Conservation (phyloP, 768 basidiomycete genomes). For the Leccinum pellstonianum region DNA sequence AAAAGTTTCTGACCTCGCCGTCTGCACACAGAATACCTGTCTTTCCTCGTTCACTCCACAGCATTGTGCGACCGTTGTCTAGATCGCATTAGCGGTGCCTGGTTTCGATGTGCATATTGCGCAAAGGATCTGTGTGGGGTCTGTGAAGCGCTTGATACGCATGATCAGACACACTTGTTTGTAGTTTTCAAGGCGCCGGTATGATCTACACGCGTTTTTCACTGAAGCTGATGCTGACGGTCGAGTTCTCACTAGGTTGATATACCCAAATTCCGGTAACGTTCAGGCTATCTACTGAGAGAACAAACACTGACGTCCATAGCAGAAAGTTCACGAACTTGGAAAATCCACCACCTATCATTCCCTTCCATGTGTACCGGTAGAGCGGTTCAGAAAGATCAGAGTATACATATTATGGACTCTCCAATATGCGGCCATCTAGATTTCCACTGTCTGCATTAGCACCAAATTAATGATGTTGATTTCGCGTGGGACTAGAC, state of each 20-base stretch:
- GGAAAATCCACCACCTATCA: constrained; percentile 60
- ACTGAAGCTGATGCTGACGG: constrained; percentile 6
- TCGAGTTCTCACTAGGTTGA: constrained; percentile 50
- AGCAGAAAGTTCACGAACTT: constrained; percentile 54
- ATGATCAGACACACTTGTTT: constrained; percentile 81
- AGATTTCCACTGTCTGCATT: constrained; percentile 2
- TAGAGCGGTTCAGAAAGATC: constrained; percentile 16
- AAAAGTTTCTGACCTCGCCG: background rate
- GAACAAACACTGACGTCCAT: constrained; percentile 11
- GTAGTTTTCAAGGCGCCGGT: constrained; percentile 85
- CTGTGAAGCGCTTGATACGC: constrained; percentile 79
- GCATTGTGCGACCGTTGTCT: constrained; percentile 89
- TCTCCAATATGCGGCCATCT: background rate
- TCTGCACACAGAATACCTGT: constrained; percentile 56
- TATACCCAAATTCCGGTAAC: constrained; percentile 68
- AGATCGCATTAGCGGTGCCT: constrained; percentile 76
- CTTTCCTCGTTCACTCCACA: constrained; percentile 53
- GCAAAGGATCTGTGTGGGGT: constrained; percentile 81
- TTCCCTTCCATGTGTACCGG: constrained; percentile 61
- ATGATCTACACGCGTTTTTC: constrained; percentile 21
- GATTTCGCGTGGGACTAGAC: background rate
- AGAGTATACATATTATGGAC: constrained; percentile 7
- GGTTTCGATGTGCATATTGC: constrained; percentile 92
- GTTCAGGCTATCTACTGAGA: constrained; percentile 19
- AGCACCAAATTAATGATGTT: constrained; percentile 4